Percentiles rank a stretch among this genome's conserved stretches.
Evolutionary conservation across 2,329 filamentous ascomycete genomes (phyloP).

Genomic region (Cephalotrichum gorgonifer): DNA sequence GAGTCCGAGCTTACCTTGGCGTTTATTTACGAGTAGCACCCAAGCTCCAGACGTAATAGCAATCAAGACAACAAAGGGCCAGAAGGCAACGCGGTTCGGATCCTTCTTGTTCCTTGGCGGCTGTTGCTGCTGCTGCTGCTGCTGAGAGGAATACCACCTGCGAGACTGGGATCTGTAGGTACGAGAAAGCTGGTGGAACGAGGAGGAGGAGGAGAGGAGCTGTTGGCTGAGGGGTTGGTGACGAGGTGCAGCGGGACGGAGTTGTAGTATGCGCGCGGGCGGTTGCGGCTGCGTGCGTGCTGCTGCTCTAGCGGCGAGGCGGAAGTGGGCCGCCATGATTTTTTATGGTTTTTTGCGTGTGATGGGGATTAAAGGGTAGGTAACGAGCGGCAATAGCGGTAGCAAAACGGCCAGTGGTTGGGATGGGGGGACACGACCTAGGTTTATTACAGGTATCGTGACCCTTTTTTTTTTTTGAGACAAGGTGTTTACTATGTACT

Average conservation of each 20-base stretch:
- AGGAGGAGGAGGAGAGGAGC: neutral
- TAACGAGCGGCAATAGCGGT: no score
- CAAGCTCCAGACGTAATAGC: conserved; percentile 37
- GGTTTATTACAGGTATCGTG: no score
- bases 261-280: neutral
- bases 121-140: neutral
- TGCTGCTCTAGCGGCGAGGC: conserved; percentile 1
- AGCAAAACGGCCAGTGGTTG: no score
- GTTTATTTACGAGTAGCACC: conserved; percentile 36
- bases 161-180: no score
- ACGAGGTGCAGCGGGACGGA: conserved; percentile 3
- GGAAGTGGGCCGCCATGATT: conserved; percentile 4
- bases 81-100: conserved; percentile 24
- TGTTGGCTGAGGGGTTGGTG: neutral
- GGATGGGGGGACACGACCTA: no score
- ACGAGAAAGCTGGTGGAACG: no score
- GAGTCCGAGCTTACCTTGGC: conserved; percentile 28
- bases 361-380: no score
- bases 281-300: neutral
- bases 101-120: conserved; percentile 1
- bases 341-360: neutral
- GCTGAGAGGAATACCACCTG: conserved; percentile 1
- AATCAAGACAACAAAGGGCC: conserved; percentile 44
- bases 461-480: no score
- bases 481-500: no score